These are phyloP conservation scores for Aspergillus piperis DNA, from an alignment of 2,329 filamentous ascomycete genomes.

Conservation along the genomic window DNA sequence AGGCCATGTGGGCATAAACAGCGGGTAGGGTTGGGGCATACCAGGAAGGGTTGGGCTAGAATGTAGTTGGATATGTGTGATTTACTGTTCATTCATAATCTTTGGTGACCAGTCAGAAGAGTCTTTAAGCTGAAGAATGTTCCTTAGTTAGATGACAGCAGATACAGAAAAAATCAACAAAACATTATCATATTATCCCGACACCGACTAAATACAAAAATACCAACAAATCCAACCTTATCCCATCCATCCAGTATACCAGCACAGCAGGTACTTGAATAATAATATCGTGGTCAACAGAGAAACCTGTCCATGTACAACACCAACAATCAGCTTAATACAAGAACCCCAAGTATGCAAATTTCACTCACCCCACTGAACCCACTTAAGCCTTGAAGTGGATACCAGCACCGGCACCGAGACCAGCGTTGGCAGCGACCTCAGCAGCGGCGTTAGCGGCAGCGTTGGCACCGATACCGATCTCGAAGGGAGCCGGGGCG, in stretches of 20 bases:
- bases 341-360: background rate
- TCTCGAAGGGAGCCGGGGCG: background rate
- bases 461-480: background rate
- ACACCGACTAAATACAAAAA: background rate
- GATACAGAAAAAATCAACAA: background rate
- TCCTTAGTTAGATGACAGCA: too few relatives aligned
- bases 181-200: background rate
- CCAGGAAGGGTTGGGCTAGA: too few relatives aligned
- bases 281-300: background rate
- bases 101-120: background rate
- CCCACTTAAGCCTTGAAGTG: background rate
- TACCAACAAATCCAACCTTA: background rate
- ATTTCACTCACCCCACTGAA: background rate
- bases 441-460: background rate
- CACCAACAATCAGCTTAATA: too few relatives aligned
- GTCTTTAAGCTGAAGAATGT: too few relatives aligned
- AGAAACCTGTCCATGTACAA: background rate
- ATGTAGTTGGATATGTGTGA: background rate
- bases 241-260: background rate
- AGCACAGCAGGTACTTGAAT: background rate
- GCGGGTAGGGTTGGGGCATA: background rate
- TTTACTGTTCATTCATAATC: too few relatives aligned
- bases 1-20: constrained; percentile 33
- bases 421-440: background rate
- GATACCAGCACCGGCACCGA: background rate